A percentile compares a stretch with the other conserved stretches of the same genome.
phyloP scores from a whole-genome alignment of 768 basidiomycete genomes.

The Tubosaeta sp. region DNA sequence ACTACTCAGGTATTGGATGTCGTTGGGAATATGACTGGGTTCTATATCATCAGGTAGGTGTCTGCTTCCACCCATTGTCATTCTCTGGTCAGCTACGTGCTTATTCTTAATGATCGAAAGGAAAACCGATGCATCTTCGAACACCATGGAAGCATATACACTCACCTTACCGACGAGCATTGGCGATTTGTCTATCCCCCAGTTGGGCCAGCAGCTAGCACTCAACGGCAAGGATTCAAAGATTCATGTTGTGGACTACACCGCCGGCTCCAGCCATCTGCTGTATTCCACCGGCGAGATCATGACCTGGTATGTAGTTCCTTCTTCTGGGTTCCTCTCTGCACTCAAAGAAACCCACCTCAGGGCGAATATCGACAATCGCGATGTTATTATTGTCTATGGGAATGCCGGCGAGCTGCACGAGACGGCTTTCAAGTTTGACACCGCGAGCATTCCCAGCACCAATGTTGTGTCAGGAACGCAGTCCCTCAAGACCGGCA shows the following conservation, averaged over 20 bases:
- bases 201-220: slow-evolving; percentile 39
- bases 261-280: slow-evolving; percentile 39
- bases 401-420: slow-evolving; percentile 43
- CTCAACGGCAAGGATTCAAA: slow-evolving; percentile 53
- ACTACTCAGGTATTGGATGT: slow-evolving; percentile 48
- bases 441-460: slow-evolving; percentile 21
- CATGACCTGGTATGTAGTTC: slow-evolving; percentile 38
- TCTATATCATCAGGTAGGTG: slow-evolving; percentile 35
- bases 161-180: slow-evolving; percentile 43
- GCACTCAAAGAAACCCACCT: not conserved
- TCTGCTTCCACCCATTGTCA: not conserved
- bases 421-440: slow-evolving; percentile 45
- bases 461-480: slow-evolving; percentile 17
- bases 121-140: slow-evolving; percentile 12
- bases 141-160: slow-evolving; percentile 26
- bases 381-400: slow-evolving; percentile 45
- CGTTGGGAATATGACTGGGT: slow-evolving; percentile 44
- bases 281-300: slow-evolving; percentile 49
- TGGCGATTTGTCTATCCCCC: slow-evolving; percentile 40
- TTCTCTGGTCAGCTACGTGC: not conserved
- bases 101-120: slow-evolving; percentile 10
- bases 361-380: slow-evolving; percentile 47
- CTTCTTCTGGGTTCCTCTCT: not conserved
- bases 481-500: slow-evolving; percentile 34
- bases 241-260: slow-evolving; percentile 47